phyloP scores from a whole-genome alignment of 73 alveolate species.

The Symbiodinium natans region DNA sequence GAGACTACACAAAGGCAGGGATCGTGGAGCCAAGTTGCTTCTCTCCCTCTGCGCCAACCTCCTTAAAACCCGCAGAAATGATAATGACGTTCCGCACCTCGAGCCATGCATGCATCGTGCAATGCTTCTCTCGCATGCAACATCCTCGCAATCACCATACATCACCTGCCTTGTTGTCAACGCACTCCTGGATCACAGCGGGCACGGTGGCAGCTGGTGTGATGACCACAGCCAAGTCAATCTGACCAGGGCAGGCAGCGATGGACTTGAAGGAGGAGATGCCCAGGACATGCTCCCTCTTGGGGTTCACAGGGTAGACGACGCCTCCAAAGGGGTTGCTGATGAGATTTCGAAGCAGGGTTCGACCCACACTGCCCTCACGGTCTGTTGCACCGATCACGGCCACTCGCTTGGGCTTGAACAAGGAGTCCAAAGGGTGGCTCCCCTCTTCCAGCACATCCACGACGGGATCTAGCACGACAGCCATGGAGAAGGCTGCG shows the following conservation, averaged over 20 bases:
- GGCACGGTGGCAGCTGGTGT: slow-evolving; percentile 95
- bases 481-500: background rate
- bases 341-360: slow-evolving; percentile 41
- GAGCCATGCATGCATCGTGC: no score
- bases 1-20: no score
- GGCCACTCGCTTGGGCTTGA: slow-evolving; percentile 66
- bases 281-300: slow-evolving; percentile 56
- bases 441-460: slow-evolving; percentile 84
- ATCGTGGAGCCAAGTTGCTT: background rate
- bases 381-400: slow-evolving; percentile 86
- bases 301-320: slow-evolving; percentile 54
- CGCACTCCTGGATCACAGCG: slow-evolving; percentile 95
- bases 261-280: slow-evolving; percentile 11
- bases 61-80: slow-evolving; percentile 96
- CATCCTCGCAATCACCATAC: no score
- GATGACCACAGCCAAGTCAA: slow-evolving; percentile 95
- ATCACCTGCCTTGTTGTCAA: slow-evolving; percentile 66
- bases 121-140: no score
- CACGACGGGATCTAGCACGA: slow-evolving; percentile 45
- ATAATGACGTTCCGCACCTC: slow-evolving; percentile 94
- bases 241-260: slow-evolving; percentile 40
- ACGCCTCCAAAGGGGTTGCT: slow-evolving; percentile 45
- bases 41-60: slow-evolving; percentile 95
- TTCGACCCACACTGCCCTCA: slow-evolving; percentile 75
- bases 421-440: slow-evolving; percentile 59